Evolutionary conservation across 2,329 filamentous ascomycete genomes (phyloP).

Genomic region (Cladosporium austrohemisphaericum): DNA sequence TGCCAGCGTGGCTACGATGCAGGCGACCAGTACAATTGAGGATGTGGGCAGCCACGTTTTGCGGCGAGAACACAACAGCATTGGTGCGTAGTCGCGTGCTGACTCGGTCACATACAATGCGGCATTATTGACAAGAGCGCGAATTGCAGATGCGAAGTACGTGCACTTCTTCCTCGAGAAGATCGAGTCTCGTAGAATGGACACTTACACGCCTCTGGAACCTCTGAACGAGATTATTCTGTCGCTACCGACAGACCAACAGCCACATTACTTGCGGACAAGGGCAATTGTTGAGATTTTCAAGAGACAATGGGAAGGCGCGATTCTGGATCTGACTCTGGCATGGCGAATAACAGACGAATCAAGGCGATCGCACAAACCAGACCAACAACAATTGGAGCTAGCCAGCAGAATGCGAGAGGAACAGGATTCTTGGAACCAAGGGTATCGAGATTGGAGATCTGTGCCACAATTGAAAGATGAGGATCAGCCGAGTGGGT

Average conservation of each 20-base stretch:
- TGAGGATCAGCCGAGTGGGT: slow-evolving; percentile 67
- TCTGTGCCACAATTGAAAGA: slow-evolving; percentile 53
- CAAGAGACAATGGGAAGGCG: slow-evolving; percentile 69
- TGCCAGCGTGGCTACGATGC: slow-evolving; percentile 79
- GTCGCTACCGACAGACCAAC: slow-evolving; percentile 59
- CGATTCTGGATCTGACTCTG: slow-evolving; percentile 65
- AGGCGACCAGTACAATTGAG: slow-evolving; percentile 71
- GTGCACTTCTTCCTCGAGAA: slow-evolving; percentile 94
- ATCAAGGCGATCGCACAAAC: slow-evolving; percentile 40
- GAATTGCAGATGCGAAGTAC: slow-evolving; percentile 65
- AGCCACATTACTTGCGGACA: slow-evolving; percentile 66
- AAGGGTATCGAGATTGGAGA: slow-evolving; percentile 44
- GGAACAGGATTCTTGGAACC: slow-evolving; percentile 35
- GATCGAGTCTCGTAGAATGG: slow-evolving; percentile 71
- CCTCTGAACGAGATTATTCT: slow-evolving; percentile 65
- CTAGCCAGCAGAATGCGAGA: slow-evolving; percentile 44
- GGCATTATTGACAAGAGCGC: not conserved
- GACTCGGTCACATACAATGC: not conserved
- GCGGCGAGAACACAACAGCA: slow-evolving; percentile 62
- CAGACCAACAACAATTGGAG: slow-evolving; percentile 51
- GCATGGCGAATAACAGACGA: slow-evolving; percentile 57
- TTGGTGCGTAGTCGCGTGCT: slow-evolving; percentile 18
- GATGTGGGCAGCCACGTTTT: slow-evolving; percentile 71
- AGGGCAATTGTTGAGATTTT: slow-evolving; percentile 71
- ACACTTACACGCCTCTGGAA: slow-evolving; percentile 65